Base-by-base conservation (phyloP, 1,139 yeast species). In the Debaryomyces robertsiae region DNA sequence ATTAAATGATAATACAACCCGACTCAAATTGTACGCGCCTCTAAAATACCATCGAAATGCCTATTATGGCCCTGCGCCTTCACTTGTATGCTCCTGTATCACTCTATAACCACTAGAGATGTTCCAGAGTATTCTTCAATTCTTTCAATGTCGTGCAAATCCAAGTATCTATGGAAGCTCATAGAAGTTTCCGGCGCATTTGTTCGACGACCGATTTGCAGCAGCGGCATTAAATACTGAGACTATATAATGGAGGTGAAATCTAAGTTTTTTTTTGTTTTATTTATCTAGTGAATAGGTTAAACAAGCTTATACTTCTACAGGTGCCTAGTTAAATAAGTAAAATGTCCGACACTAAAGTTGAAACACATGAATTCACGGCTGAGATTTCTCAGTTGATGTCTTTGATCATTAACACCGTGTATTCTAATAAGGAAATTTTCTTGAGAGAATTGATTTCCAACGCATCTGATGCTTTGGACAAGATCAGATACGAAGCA, bases 341-440 rank as follows among this genome's bases (percentile, higher is more conserved):
- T 30, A 41, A 30, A 18, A 82, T 82, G 90, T 72, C 86, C 54
- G 76, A 75, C 63, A 53, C 64, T 45, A 79, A 79, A 63, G 70
- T 79, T 63, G 94, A 86, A 78, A 84, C 94, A 47, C 89, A 81
- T 68, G 98, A 93, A 79, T 93, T 93, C 77, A 96, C 95, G 72
- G 99, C 99, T 82, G 99, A 93, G 90, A 94, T 93, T 74, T 87
- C 98, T 84, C 98, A 93, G 95, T 82, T 94, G 83, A 87, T 94
- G 98, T 88, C 97, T 70, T 84, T 93, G 81, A 90, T 94, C 90
- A 93, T 94, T 78, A 94, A 94, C 89, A 94, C 99, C 46, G 99
- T 94, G 63, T 94, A 94, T 76, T 93, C 98, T 45, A 94, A 94
- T 84, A 94, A 94, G 79, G 99, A 94, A 74, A 93, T 94, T 63